These are phyloP conservation scores for Schizonepeta tenuifolia DNA, from an alignment of 257 asterid genomes.

Conservation along the genomic window DNA sequence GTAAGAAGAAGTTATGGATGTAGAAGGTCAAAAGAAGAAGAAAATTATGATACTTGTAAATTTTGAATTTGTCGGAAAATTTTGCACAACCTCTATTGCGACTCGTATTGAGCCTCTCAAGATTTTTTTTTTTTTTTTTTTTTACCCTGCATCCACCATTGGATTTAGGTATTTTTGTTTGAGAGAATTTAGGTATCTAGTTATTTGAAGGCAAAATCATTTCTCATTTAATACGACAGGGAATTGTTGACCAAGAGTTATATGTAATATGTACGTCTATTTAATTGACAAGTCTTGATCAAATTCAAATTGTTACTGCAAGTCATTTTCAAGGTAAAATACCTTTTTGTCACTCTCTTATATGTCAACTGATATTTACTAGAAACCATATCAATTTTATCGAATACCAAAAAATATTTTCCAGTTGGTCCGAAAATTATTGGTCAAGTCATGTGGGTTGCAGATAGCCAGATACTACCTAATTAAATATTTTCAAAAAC, in stretches of 20 bases:
- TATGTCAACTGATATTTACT: constrained; percentile 29
- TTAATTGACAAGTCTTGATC: constrained; percentile 17
- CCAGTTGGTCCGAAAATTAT: constrained; percentile 34
- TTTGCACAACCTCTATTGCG: too few species aligned
- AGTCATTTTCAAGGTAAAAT: constrained; percentile 34
- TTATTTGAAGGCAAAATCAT: not conserved
- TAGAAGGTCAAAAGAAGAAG: too few species aligned
- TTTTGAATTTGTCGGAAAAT: too few species aligned
- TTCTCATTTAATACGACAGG: not conserved
- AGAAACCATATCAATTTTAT: constrained; percentile 10
- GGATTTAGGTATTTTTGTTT: too few species aligned
- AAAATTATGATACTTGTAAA: too few species aligned
- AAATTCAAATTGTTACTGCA: constrained; percentile 1
- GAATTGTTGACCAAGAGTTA: constrained; percentile 1
- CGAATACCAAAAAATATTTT: constrained; percentile 9
- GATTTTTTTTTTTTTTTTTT: too few species aligned
- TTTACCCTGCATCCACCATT: too few species aligned
- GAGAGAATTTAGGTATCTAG: not conserved
- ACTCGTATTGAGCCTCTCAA: too few species aligned
- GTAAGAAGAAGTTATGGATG: too few species aligned
- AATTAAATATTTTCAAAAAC: not conserved
- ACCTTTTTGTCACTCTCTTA: constrained; percentile 20
- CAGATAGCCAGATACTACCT: constrained; percentile 19
- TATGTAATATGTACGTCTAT: not conserved
- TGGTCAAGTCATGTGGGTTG: constrained; percentile 31